Percentiles rank a stretch among this genome's conserved stretches.
Evolutionary conservation across 768 basidiomycete genomes (phyloP).

Genomic region (Pholiota microspora): DNA sequence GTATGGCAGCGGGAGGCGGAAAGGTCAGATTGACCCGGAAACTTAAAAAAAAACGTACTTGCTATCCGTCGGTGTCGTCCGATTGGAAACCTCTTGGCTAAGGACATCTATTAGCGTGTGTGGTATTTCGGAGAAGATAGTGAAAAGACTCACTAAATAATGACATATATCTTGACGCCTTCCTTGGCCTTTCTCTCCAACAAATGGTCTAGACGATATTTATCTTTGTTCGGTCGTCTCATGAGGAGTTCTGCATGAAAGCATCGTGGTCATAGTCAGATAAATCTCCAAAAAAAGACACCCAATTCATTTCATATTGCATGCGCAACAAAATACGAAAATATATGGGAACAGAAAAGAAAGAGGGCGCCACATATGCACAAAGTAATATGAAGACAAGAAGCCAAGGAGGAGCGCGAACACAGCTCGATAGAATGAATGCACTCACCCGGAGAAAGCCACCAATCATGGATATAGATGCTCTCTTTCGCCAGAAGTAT

Average conservation of each 20-base stretch:
- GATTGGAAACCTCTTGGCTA: conserved; percentile 93
- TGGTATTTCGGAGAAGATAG: background rate
- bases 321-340: background rate
- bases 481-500: conserved; percentile 83
- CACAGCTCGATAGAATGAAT: background rate
- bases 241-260: conserved; percentile 67
- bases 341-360: background rate
- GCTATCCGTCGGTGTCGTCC: conserved; percentile 94
- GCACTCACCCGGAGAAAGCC: conserved; percentile 79
- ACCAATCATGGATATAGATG: conserved; percentile 99
- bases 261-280: background rate
- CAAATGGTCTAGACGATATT: conserved; percentile 83
- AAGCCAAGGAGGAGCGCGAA: background rate
- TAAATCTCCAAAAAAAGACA: background rate
- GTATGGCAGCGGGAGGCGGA: background rate
- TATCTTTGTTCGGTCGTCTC: conserved; percentile 79
- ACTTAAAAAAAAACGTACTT: conserved; percentile 52
- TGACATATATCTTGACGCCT: conserved; percentile 94
- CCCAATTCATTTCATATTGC: background rate
- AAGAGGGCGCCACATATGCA: background rate
- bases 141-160: conserved; percentile 71
- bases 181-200: conserved; percentile 90
- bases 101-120: conserved; percentile 3
- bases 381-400: background rate
- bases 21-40: conserved; percentile 7